A percentile compares a stretch with the other conserved stretches of the same genome.
phyloP scores from a whole-genome alignment of 169 alveolate genomes.

The Neospora caninum region DNA sequence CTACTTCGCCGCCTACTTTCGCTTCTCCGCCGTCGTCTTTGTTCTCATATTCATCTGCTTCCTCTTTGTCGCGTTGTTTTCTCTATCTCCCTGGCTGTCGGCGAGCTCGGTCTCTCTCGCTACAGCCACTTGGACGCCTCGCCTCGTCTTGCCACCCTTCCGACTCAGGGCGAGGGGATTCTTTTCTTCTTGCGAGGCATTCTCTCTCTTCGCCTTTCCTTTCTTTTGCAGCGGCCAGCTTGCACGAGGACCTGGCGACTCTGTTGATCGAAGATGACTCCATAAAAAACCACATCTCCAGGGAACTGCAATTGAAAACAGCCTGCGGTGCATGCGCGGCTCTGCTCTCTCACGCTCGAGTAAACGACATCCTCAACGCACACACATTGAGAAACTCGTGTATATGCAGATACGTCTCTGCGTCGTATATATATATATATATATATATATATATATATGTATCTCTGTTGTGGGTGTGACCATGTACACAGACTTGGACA shows the following conservation, averaged over 20 bases:
- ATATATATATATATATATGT: too few relatives aligned
- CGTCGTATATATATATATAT: not conserved
- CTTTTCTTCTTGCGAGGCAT: not conserved
- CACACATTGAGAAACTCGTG: not conserved
- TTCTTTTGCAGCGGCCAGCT: not conserved
- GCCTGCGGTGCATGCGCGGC: constrained; percentile 30
- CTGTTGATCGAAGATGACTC: not conserved
- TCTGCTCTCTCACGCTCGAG: constrained; percentile 4
- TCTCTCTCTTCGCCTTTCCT: not conserved
- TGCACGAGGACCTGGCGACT: constrained; percentile 13
- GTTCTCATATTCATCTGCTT: not conserved
- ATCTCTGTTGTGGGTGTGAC: too few relatives aligned
- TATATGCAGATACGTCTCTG: not conserved
- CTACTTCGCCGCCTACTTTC: not conserved
- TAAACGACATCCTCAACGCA: not conserved
- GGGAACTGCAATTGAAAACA: not conserved
- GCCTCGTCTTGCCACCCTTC: too few relatives aligned
- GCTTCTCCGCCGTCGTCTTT: not conserved
- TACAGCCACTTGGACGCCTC: too few relatives aligned
- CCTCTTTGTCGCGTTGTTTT: not conserved
- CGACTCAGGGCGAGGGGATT: too few relatives aligned
- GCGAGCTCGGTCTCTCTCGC: too few relatives aligned
- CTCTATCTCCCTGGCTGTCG: not conserved
- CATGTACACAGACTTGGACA: too few relatives aligned
- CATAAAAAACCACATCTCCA: not conserved